phyloP scores from a whole-genome alignment of 768 basidiomycete genomes.

The Termitomyces sp. region DNA sequence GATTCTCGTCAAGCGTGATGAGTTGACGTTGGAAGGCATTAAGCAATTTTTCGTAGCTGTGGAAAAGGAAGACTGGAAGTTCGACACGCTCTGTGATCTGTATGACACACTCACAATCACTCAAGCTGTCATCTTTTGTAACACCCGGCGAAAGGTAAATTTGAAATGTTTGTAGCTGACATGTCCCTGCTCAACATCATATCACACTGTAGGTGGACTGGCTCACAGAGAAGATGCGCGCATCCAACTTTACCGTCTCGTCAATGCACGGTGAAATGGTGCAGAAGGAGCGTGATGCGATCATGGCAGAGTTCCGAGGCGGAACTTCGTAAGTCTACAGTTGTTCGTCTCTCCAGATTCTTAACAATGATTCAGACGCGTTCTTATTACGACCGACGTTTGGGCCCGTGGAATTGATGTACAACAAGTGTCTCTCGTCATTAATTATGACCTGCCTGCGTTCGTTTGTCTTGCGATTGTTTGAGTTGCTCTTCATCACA shows the following conservation, averaged over 20 bases:
- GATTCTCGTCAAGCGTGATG: conserved; percentile 98
- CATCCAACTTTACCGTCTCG: conserved; percentile 98
- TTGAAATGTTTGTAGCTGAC: background rate
- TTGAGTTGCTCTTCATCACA: background rate
- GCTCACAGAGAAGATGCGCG: conserved; percentile 98
- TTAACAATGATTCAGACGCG: conserved; percentile 53
- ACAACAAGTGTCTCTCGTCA: conserved; percentile 94
- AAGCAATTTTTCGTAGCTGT: conserved; percentile 98
- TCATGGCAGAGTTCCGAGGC: conserved; percentile 94
- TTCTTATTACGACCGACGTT: conserved; percentile 93
- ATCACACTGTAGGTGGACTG: conserved; percentile 72
- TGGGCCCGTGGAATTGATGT: conserved; percentile 99
- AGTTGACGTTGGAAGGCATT: conserved; percentile 94
- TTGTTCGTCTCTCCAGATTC: conserved; percentile 7
- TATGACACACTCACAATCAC: conserved; percentile 99
- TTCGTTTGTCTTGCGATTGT: conserved; percentile 32
- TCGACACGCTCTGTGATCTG: conserved; percentile 94
- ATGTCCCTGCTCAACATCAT: conserved; percentile 5
- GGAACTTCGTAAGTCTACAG: conserved; percentile 71
- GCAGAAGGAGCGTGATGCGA: conserved; percentile 91
- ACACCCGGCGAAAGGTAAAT: conserved; percentile 89
- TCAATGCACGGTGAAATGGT: conserved; percentile 97
- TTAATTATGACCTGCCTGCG: conserved; percentile 95
- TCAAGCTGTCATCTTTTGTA: conserved; percentile 99
- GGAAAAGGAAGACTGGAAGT: conserved; percentile 99